These are phyloP conservation scores for Aspergillus mulundensis DNA, from an alignment of 495 filamentous ascomycete genomes.

Conservation along the genomic window DNA sequence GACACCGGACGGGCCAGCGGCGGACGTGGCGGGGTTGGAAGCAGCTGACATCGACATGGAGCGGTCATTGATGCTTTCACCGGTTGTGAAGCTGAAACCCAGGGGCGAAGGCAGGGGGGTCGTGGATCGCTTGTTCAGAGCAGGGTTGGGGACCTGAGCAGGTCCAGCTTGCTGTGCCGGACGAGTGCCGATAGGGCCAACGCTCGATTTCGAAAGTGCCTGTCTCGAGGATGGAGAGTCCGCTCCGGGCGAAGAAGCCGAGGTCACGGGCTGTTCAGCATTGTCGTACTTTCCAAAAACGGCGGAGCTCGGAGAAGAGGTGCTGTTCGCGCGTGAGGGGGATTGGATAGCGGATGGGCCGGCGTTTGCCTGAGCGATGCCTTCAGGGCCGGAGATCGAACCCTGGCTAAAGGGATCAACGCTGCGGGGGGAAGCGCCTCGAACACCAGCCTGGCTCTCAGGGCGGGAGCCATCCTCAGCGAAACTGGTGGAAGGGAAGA, in stretches of 20 bases:
- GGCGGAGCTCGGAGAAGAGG: slow-evolving; percentile 66
- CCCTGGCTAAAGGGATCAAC: slow-evolving; percentile 59
- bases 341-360: slow-evolving; percentile 51
- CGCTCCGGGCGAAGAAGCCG: slow-evolving; percentile 84
- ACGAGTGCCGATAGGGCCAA: slow-evolving; percentile 76
- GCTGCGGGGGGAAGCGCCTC: slow-evolving; percentile 56
- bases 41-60: slow-evolving; percentile 58
- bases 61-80: slow-evolving; percentile 54
- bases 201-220: slow-evolving; percentile 44
- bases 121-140: slow-evolving; percentile 78
- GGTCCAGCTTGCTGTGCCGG: slow-evolving; percentile 53
- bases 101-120: slow-evolving; percentile 88
- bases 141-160: slow-evolving; percentile 54
- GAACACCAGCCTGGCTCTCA: slow-evolving; percentile 52
- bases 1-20: slow-evolving; percentile 21
- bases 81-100: slow-evolving; percentile 63
- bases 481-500: slow-evolving; percentile 56
- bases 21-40: slow-evolving; percentile 51
- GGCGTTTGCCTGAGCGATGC: slow-evolving; percentile 30
- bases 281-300: slow-evolving; percentile 52
- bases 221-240: slow-evolving; percentile 76
- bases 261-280: slow-evolving; percentile 77
- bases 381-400: slow-evolving; percentile 37
- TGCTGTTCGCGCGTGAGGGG: slow-evolving; percentile 80
- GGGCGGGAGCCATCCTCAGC: slow-evolving; percentile 61